Conservation (phyloP, 176 grass and related monocot genomes). For the Juncus effusus region DNA sequence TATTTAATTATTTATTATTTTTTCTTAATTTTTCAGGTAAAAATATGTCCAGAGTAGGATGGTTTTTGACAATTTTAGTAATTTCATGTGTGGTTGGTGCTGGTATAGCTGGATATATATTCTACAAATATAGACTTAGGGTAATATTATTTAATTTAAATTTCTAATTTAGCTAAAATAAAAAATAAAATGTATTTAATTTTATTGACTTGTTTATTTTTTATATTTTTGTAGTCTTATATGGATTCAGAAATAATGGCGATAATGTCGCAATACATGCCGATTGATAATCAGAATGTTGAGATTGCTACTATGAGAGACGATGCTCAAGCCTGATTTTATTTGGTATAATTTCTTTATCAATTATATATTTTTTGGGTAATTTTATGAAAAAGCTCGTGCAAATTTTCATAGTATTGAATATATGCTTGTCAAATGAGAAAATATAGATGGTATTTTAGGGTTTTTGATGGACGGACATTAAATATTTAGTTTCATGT, state of each 20-base stretch:
- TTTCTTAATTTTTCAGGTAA: slow-evolving; percentile 36
- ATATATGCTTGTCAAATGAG: too few species aligned
- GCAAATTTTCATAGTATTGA: too few species aligned
- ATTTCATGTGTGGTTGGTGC: slow-evolving; percentile 49
- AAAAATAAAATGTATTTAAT: too few species aligned
- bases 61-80: slow-evolving; percentile 43
- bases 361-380: not conserved
- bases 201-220: not conserved
- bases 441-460: too few species aligned
- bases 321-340: slow-evolving; percentile 27
- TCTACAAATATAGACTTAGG: slow-evolving; percentile 94
- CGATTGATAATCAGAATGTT: slow-evolving; percentile 51
- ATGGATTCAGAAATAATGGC: slow-evolving; percentile 83
- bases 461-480: too few species aligned
- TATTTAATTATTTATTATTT: not conserved
- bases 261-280: slow-evolving; percentile 97
- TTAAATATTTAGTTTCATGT: too few species aligned
- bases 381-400: too few species aligned
- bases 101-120: slow-evolving; percentile 54
- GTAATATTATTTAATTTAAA: slow-evolving; percentile 26
- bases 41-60: slow-evolving; percentile 44
- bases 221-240: slow-evolving; percentile 47
- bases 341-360: not conserved
- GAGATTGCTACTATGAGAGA: slow-evolving; percentile 57
- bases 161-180: not conserved